These are phyloP conservation scores for Volvox africanus DNA, from an alignment of 139 green algal genomes.

Conservation along the genomic window DNA sequence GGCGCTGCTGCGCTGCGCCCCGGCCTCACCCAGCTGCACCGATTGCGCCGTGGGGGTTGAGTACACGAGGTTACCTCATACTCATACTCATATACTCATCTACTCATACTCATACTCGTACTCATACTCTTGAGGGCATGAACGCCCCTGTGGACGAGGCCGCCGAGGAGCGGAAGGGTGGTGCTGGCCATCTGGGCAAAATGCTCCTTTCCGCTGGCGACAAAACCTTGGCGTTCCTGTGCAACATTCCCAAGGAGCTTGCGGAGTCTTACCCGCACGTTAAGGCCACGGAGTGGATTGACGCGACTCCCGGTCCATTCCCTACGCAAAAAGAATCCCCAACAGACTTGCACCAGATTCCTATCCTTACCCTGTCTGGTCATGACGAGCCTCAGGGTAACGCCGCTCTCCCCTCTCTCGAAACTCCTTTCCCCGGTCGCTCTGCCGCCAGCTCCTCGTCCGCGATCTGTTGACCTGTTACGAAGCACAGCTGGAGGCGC, in stretches of 20 bases:
- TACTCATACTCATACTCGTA: no score
- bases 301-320: not conserved
- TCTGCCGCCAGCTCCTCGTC: not conserved
- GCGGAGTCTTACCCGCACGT: constrained; percentile 64
- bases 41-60: no score
- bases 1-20: no score
- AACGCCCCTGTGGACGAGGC: constrained; percentile 82
- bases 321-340: no score
- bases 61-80: no score
- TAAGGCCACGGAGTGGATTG: constrained; percentile 66
- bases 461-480: not conserved
- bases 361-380: no score
- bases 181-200: constrained; percentile 75
- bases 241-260: constrained; percentile 81
- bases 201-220: constrained; percentile 81
- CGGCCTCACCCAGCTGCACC: no score
- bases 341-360: no score
- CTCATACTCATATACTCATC: no score
- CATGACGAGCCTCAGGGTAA: no score
- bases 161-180: constrained; percentile 88
- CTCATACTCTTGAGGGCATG: constrained; percentile 77
- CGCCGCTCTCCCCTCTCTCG: no score
- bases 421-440: no score
- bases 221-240: constrained; percentile 73
- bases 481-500: not conserved